Percentiles rank a stretch among this genome's conserved stretches.
phyloP scores from a whole-genome alignment of 2,329 filamentous ascomycete genomes.

The Ceratocystis smalleyi region DNA sequence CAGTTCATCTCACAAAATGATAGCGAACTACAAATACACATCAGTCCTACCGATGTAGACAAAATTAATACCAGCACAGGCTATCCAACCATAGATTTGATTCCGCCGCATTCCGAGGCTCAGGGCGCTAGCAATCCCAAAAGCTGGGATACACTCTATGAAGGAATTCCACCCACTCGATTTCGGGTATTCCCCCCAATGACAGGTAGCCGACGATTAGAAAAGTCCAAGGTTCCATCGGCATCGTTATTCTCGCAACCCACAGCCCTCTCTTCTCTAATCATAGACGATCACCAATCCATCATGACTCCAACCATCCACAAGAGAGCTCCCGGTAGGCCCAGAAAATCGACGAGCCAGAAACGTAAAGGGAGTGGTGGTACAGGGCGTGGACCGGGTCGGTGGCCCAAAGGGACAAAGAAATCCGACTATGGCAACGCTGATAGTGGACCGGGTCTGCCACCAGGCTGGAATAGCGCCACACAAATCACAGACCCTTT shows the following conservation, averaged over 20 bases:
- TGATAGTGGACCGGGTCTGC: conserved; percentile 47
- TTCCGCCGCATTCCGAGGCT: conserved; percentile 21
- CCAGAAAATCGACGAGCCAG: conserved; percentile 12
- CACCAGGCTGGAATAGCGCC: conserved; percentile 35
- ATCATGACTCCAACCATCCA: conserved; percentile 24
- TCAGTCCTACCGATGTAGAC: background rate
- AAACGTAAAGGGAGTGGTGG: conserved; percentile 29
- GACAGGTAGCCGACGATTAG: conserved; percentile 32
- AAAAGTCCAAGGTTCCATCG: conserved; percentile 23
- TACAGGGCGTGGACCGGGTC: conserved; percentile 47
- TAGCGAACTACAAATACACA: background rate
- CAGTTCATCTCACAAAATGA: conserved; percentile 6
- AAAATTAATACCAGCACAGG: conserved; percentile 9
- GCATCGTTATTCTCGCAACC: background rate
- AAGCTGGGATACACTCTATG: conserved; percentile 34
- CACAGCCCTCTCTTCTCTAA: background rate
- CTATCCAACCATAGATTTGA: conserved; percentile 7
- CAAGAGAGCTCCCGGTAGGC: conserved; percentile 22
- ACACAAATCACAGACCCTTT: background rate
- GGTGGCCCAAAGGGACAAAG: conserved; percentile 54
- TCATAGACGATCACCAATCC: conserved; percentile 24
- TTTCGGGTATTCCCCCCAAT: conserved; percentile 67
- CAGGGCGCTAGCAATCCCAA: conserved; percentile 21
- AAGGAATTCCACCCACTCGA: conserved; percentile 48
- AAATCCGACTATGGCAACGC: conserved; percentile 54